Evolutionary conservation across 306 rosid species (phyloP).

Genomic region (Prunus davidiana): DNA sequence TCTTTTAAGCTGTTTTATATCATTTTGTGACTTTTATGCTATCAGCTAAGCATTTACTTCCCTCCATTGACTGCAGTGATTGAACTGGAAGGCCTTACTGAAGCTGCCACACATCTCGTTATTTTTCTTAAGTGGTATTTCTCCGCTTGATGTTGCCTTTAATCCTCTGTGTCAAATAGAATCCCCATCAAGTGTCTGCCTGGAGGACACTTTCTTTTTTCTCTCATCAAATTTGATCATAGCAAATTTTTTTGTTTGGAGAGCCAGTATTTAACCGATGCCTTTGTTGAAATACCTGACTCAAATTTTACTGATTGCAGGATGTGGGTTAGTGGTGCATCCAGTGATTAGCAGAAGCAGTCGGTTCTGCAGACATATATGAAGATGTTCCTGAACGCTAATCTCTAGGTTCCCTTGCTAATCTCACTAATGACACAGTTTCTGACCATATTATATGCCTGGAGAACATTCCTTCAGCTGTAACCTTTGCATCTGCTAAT

Average conservation of each 20-base stretch:
- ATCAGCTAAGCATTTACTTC: slow-evolving; percentile 6
- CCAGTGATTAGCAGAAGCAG: slow-evolving; percentile 23
- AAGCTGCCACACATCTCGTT: slow-evolving; percentile 25
- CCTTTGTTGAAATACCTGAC: slow-evolving; percentile 10
- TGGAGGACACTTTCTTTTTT: too few species aligned
- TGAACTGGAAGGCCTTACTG: slow-evolving; percentile 3
- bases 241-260: neutral
- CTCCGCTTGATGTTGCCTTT: slow-evolving; percentile 12
- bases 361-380: slow-evolving; percentile 13
- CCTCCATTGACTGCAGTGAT: slow-evolving; percentile 28
- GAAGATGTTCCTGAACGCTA: slow-evolving; percentile 18
- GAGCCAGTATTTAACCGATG: neutral
- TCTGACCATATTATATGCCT: slow-evolving; percentile 28
- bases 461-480: slow-evolving; percentile 23
- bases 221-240: neutral
- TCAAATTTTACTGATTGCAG: slow-evolving; percentile 26
- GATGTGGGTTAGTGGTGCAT: slow-evolving; percentile 27
- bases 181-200: neutral
- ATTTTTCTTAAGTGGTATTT: slow-evolving; percentile 44
- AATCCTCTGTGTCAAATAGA: neutral
- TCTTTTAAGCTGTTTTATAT: slow-evolving; percentile 5
- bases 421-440: slow-evolving; percentile 27
- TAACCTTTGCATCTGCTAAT: slow-evolving; percentile 31
- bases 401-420: slow-evolving; percentile 27
- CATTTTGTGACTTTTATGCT: neutral